Evolutionary conservation across 2,329 filamentous ascomycete species (phyloP).

Genomic region (Phaeosphaeria sp.): DNA sequence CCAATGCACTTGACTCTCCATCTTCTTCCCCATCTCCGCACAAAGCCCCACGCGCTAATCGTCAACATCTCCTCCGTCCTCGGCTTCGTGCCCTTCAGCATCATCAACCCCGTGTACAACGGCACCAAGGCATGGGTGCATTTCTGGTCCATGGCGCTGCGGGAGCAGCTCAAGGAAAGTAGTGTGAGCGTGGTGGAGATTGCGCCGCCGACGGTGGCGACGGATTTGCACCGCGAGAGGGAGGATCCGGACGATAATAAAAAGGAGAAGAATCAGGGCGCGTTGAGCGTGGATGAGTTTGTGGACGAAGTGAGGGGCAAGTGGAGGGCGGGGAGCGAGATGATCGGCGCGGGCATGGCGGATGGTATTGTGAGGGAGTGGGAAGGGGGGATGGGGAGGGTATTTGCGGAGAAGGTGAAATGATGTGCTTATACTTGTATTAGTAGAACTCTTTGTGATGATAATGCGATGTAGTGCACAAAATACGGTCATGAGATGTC

Average conservation of each 20-base stretch:
- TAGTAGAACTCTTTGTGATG: too few species aligned
- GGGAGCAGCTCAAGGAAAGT: conserved; percentile 56
- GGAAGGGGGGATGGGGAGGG: conserved; percentile 48
- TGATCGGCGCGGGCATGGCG: conserved; percentile 56
- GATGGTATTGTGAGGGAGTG: conserved; percentile 53
- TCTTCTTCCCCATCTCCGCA: conserved; percentile 59
- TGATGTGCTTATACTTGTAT: too few species aligned
- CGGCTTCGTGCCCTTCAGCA: conserved; percentile 59
- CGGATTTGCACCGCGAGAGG: conserved; percentile 63
- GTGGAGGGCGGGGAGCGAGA: conserved; percentile 57
- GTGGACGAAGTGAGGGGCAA: conserved; percentile 56
- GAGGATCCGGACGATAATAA: conserved; percentile 65
- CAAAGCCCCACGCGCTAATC: conserved; percentile 51
- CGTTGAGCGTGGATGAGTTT: conserved; percentile 61
- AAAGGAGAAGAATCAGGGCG: conserved; percentile 61
- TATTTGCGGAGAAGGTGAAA: conserved; percentile 33
- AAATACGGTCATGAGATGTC: too few species aligned
- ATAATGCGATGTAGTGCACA: too few species aligned
- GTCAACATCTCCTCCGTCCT: conserved; percentile 63
- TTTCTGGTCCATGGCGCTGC: conserved; percentile 63
- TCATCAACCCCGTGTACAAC: conserved; percentile 66
- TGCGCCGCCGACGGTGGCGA: conserved; percentile 61
- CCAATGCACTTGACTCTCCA: conserved; percentile 62
- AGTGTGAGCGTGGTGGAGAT: conserved; percentile 62
- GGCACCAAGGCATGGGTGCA: conserved; percentile 66